Base-by-base conservation (phyloP, 805 yeast species). In the Metschnikowia reukaufii region DNA sequence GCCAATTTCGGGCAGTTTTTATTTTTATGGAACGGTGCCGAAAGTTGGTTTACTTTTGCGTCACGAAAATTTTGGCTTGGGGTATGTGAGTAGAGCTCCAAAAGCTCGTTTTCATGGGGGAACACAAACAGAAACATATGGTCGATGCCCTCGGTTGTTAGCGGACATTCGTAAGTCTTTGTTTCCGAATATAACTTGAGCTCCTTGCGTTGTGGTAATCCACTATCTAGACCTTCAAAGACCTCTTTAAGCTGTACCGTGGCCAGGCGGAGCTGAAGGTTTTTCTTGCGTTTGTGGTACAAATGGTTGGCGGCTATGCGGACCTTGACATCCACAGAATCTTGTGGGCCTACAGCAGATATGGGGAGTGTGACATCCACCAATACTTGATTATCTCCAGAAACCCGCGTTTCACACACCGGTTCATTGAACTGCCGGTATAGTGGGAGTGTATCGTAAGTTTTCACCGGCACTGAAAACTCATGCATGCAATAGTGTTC, bases 321-420 rank as follows among this genome's bases (percentile, higher is more conserved):
- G 16, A 74, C 55, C 27, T 62, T 58, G 5, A 81, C 42, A 6
- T 58, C 53, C 6, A 82, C 57, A 6, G 65, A 62, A 57, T 83
- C 89, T 42, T 69, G 70, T 0, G 83, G 83, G 1, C 86, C 84
- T n/a, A 82, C 71, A 27, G 84, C 76, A 5, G 81, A 70, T 5
- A 72, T 70, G 1, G 82, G 79, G 16, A 83, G 54, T 6, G 67
- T 63, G 40, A 77, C 66, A 18, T 76, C 78, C 7, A 77, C 67
- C 27, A 74, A 56, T 9, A 78, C 70, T 49, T 73, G 77, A 9
- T 70, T 68, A 57, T 83, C 86, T 15, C 70, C 64, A 0, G 84
- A 75, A 13, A 63, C 67, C 3, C 66, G 65, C 1, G 66, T 60
- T 48, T 75, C 79, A 10, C 70, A 59, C 0, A 78, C 62, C 0